phyloP scores from a whole-genome alignment of 1,139 yeast species.

The Suhomyces taliae region DNA sequence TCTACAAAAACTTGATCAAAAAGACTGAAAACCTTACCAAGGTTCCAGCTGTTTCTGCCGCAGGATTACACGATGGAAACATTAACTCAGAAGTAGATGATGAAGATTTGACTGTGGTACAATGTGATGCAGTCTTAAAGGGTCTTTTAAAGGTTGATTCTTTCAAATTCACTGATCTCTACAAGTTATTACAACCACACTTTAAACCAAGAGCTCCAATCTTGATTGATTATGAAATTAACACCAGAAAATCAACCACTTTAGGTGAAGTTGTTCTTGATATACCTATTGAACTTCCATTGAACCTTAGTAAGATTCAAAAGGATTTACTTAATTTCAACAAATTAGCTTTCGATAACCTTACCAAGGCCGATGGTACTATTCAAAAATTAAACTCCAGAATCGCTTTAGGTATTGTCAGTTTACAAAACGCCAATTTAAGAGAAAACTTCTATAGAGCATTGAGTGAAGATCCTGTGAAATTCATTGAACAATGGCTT shows the following conservation, averaged over 20 bases:
- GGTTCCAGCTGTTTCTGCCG: constrained; percentile 41
- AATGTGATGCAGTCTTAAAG: constrained; percentile 67
- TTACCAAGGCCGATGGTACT: constrained; percentile 46
- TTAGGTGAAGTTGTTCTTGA: constrained; percentile 82
- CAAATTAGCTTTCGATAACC: constrained; percentile 39
- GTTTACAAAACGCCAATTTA: constrained; percentile 57
- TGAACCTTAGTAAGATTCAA: constrained; percentile 42
- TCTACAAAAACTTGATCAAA: constrained; percentile 66
- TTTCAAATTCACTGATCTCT: constrained; percentile 70
- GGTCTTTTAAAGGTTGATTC: constrained; percentile 54
- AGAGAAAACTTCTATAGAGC: constrained; percentile 64
- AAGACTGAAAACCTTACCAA: constrained; percentile 30
- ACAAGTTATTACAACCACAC: constrained; percentile 61
- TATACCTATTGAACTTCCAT: constrained; percentile 60
- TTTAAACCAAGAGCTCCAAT: constrained; percentile 80
- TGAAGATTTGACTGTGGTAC: constrained; percentile 47
- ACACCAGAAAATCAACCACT: constrained; percentile 74
- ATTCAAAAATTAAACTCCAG: constrained; percentile 59
- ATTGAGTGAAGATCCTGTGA: constrained; percentile 73
- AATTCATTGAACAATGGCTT: constrained; percentile 70
- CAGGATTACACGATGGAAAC: constrained; percentile 13
- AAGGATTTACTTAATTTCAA: constrained; percentile 41
- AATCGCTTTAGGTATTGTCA: constrained; percentile 62
- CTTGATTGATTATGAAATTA: constrained; percentile 67
- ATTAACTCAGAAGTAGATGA: constrained; percentile 23